A percentile compares a stretch with the other conserved stretches of the same genome.
These are phyloP conservation scores for Boletellus ananas DNA, from an alignment of 768 basidiomycete species.

Conservation along the genomic window DNA sequence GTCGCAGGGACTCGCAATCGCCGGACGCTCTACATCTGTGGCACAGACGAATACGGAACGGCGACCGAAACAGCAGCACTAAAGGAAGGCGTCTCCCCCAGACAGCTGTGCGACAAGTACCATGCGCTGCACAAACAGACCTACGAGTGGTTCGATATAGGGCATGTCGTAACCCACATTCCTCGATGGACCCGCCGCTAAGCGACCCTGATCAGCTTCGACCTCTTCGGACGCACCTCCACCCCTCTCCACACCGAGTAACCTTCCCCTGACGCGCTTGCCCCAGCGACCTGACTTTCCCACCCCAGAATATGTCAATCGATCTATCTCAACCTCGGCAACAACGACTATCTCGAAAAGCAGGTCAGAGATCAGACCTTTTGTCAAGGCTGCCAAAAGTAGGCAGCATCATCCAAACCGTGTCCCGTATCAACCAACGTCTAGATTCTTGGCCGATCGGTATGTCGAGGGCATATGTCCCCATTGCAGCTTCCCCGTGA, in stretches of 20 bases:
- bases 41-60: constrained; percentile 99
- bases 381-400: constrained; percentile 89
- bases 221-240: constrained; percentile 94
- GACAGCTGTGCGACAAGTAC: constrained; percentile 88
- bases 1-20: constrained; percentile 66
- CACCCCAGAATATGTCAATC: constrained; percentile 77
- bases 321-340: constrained; percentile 80
- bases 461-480: constrained; percentile 99
- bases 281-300: not conserved
- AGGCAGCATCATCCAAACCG: constrained; percentile 15
- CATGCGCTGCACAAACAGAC: constrained; percentile 83
- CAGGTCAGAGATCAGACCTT: constrained; percentile 92
- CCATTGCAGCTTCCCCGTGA: constrained; percentile 80
- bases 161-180: constrained; percentile 41
- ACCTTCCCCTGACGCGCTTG: constrained; percentile 12
- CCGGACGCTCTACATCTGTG: constrained; percentile 91
- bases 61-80: constrained; percentile 97
- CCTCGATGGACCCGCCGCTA: not conserved
- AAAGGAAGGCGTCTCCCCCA: constrained; percentile 78
- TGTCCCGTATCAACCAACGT: constrained; percentile 8
- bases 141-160: constrained; percentile 97
- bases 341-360: constrained; percentile 71
- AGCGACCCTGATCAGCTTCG: constrained; percentile 55
- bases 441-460: constrained; percentile 91
- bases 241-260: constrained; percentile 87